These are phyloP conservation scores for Poterioochromonas sp. DNA, from an alignment of 352 stramenopile species.

Conservation along the genomic window DNA sequence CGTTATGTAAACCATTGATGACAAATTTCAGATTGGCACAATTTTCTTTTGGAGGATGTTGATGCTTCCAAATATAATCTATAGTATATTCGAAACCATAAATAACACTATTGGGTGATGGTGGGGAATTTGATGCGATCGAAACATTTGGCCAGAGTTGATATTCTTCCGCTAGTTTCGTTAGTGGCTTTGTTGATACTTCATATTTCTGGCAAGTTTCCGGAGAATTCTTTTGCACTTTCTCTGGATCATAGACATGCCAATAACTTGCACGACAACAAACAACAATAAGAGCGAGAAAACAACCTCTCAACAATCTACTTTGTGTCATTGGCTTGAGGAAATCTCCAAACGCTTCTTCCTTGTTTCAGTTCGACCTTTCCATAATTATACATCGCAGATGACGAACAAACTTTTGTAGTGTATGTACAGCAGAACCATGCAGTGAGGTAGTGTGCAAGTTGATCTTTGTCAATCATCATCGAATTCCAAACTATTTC, in stretches of 20 bases:
- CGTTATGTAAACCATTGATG: background rate
- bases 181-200: background rate
- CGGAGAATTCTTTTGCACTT: background rate
- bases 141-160: background rate
- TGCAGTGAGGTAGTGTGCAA: too few species aligned
- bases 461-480: too few species aligned
- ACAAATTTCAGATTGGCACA: background rate
- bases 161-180: background rate
- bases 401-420: too few species aligned
- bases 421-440: too few species aligned
- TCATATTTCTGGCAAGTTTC: background rate
- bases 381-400: too few species aligned
- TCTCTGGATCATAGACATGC: background rate
- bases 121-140: background rate
- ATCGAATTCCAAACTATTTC: too few species aligned
- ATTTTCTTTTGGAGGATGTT: slow-evolving; percentile 11
- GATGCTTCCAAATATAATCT: slow-evolving; percentile 3
- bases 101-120: background rate
- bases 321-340: too few species aligned
- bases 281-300: too few species aligned
- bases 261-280: background rate
- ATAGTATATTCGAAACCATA: background rate
- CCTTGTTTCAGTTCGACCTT: too few species aligned
- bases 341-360: too few species aligned
- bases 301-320: too few species aligned